A percentile compares a stretch with the other conserved stretches of the same genome.
These are phyloP conservation scores for Cairneyella variabilis DNA, from an alignment of 495 filamentous ascomycete species.

Conservation along the genomic window DNA sequence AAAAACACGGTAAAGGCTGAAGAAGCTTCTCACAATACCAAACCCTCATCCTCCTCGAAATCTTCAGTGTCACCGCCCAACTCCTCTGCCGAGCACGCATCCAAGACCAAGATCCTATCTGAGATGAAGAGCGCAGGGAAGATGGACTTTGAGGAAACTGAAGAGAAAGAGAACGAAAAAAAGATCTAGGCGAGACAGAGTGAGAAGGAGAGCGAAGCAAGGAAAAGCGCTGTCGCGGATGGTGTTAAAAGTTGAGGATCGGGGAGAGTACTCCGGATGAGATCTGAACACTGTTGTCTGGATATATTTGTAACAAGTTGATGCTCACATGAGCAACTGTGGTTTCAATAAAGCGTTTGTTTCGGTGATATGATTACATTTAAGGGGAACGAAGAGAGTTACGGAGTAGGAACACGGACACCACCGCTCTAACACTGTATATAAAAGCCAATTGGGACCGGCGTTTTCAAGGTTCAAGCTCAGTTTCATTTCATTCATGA, in stretches of 20 bases:
- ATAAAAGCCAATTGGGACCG: no score
- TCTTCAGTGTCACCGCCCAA: background rate
- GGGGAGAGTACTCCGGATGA: background rate
- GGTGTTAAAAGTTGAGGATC: background rate
- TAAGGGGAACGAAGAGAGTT: no score
- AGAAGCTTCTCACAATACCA: conserved; percentile 17
- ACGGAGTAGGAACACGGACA: no score
- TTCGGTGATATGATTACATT: no score
- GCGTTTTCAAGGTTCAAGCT: no score
- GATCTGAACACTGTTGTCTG: no score
- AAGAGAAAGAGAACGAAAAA: conserved; percentile 9
- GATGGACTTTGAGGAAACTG: conserved; percentile 12
- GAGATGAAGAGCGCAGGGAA: conserved; percentile 22
- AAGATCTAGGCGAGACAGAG: conserved; percentile 21
- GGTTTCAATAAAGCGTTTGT: no score
- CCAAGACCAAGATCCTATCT: conserved; percentile 12
- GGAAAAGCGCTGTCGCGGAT: background rate
- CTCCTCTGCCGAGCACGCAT: conserved; percentile 7
- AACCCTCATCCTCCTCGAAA: background rate
- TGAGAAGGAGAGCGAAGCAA: conserved; percentile 21
- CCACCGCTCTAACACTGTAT: no score
- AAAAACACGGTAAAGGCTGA: conserved; percentile 52
- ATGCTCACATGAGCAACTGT: no score
- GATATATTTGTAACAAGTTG: no score
- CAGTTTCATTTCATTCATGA: no score